A percentile compares a stretch with the other conserved stretches of the same genome.
phyloP scores from a whole-genome alignment of 257 asterid genomes.

The Ophiorrhiza pumila region DNA sequence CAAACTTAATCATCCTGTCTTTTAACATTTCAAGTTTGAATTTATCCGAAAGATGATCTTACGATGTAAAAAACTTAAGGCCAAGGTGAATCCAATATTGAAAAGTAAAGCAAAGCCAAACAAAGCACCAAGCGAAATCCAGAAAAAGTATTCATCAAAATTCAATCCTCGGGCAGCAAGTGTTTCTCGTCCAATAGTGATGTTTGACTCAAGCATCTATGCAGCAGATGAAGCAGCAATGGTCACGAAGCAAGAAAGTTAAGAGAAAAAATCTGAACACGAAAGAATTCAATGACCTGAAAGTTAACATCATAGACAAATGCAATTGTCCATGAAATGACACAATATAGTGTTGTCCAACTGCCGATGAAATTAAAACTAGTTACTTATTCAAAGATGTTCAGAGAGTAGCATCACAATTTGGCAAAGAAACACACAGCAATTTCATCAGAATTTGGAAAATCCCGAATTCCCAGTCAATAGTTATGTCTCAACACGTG shows the following conservation, averaged over 20 bases:
- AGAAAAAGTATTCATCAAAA: slow-evolving; percentile 39
- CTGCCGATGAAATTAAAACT: neutral
- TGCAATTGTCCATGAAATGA: neutral
- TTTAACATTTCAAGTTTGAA: neutral
- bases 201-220: slow-evolving; percentile 38
- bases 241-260: neutral
- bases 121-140: slow-evolving; percentile 62
- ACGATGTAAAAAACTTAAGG: slow-evolving; percentile 57
- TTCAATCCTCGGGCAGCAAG: slow-evolving; percentile 53
- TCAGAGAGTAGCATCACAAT: neutral
- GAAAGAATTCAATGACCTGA: neutral
- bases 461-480: neutral
- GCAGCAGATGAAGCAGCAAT: neutral
- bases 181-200: slow-evolving; percentile 47
- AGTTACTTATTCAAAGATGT: neutral
- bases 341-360: neutral
- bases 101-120: slow-evolving; percentile 47
- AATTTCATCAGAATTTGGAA: neutral
- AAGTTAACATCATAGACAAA: neutral
- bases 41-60: slow-evolving; percentile 26
- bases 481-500: no score
- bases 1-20: neutral
- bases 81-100: slow-evolving; percentile 48
- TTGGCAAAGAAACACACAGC: neutral
- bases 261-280: neutral